Conservation (phyloP, 768 basidiomycete genomes). For the Imleria badia region DNA sequence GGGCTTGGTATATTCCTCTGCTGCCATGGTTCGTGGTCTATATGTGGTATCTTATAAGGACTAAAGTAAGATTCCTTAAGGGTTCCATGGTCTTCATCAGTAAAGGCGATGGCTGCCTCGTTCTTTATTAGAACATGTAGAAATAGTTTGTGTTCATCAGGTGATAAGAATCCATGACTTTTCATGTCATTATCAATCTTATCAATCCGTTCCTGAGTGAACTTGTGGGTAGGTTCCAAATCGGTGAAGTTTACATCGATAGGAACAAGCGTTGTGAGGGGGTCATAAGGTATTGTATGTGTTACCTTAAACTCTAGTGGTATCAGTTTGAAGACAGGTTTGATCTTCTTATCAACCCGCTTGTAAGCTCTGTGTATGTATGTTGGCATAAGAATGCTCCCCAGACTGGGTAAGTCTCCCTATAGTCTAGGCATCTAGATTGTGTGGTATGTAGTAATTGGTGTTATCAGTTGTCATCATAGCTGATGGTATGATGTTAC, state of each 20-base stretch:
- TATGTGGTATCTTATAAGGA: neutral
- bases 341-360: too few species aligned
- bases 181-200: neutral
- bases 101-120: neutral
- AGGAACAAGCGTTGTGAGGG: too few species aligned
- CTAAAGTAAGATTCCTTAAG: neutral
- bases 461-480: too few species aligned
- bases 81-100: neutral
- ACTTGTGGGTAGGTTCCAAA: neutral
- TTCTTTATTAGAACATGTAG: neutral
- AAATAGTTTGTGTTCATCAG: neutral
- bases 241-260: neutral
- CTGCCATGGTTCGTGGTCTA: neutral
- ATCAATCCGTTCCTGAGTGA: neutral
- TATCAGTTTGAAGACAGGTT: too few species aligned
- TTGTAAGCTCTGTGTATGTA: too few species aligned
- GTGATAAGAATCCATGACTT: neutral
- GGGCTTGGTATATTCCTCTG: neutral
- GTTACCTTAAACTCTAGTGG: too few species aligned
- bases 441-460: too few species aligned
- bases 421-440: too few species aligned
- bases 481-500: too few species aligned
- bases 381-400: too few species aligned
- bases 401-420: too few species aligned
- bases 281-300: too few species aligned